Conservation (phyloP, 768 basidiomycete species). For the Boletus vinaceobasis region DNA sequence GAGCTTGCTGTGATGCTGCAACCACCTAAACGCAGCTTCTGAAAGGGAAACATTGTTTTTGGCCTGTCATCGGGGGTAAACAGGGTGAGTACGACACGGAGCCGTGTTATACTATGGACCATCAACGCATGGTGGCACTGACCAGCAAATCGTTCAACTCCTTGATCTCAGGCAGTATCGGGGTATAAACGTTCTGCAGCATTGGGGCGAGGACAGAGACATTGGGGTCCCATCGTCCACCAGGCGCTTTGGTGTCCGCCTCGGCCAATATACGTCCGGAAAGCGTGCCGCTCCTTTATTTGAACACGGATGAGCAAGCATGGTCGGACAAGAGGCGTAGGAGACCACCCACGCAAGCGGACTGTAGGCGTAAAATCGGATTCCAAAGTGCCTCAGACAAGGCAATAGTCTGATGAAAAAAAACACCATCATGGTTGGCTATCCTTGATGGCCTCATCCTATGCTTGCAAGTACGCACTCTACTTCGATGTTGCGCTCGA, state of each 20-base stretch:
- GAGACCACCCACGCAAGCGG: constrained; percentile 16
- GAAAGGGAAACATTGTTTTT: constrained; percentile 8
- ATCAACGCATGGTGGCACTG: not conserved
- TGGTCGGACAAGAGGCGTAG: not conserved
- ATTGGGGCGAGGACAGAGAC: not conserved
- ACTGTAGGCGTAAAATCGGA: constrained; percentile 37
- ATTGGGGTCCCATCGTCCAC: constrained; percentile 12
- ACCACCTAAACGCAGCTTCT: constrained; percentile 20
- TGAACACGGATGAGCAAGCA: not conserved
- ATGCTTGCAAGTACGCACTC: constrained; percentile 3
- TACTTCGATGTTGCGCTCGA: constrained; percentile 33
- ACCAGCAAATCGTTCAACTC: constrained; percentile 17
- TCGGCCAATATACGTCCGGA: constrained; percentile 10
- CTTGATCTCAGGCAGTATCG: constrained; percentile 13
- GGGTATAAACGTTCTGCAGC: constrained; percentile 1
- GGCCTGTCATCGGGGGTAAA: not conserved
- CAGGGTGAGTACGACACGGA: not conserved
- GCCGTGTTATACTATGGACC: not conserved
- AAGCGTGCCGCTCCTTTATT: constrained; percentile 10
- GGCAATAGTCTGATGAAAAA: constrained; percentile 32
- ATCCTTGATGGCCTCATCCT: no score
- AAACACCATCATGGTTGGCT: not conserved
- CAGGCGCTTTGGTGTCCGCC: not conserved
- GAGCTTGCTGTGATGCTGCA: constrained; percentile 21
- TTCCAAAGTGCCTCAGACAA: constrained; percentile 39